Evolutionary conservation across 129 eudicot species (phyloP).

Genomic region (Escallonia rubra): DNA sequence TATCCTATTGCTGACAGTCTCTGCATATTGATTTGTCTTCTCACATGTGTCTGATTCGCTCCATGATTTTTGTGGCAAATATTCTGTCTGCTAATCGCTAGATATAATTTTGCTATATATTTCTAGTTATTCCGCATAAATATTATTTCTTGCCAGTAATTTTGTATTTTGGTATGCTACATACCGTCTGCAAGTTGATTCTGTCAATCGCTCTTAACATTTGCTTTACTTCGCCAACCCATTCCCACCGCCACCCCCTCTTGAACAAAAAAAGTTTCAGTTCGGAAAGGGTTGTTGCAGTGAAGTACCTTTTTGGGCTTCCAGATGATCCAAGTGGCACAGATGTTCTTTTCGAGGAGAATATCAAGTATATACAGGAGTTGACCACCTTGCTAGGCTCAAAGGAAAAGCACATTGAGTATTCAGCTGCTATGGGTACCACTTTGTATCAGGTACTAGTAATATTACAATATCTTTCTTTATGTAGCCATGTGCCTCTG

Average conservation of each 20-base stretch:
- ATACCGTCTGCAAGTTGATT: no score
- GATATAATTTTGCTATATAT: no score
- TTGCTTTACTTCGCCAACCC: no score
- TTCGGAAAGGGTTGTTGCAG: constrained; percentile 56
- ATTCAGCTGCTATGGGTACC: constrained; percentile 7
- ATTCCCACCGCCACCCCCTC: no score
- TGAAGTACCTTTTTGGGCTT: constrained; percentile 72
- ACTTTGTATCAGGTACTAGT: constrained; percentile 24
- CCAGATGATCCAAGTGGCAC: constrained; percentile 31
- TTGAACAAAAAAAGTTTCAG: constrained; percentile 30
- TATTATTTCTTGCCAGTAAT: not conserved
- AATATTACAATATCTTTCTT: not conserved
- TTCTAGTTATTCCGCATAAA: no score
- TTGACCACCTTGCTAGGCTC: constrained; percentile 36
- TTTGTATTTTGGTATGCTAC: not conserved
- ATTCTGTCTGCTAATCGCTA: no score
- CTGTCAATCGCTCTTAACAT: no score
- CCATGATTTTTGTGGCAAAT: no score
- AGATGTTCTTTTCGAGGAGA: constrained; percentile 37
- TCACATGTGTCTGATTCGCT: no score
- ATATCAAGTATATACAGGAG: constrained; percentile 48
- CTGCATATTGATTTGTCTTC: no score
- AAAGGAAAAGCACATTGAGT: constrained; percentile 18
- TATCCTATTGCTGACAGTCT: no score
- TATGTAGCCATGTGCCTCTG: not conserved